phyloP scores from a whole-genome alignment of 306 rosid genomes.

The Purshia tridentata region DNA sequence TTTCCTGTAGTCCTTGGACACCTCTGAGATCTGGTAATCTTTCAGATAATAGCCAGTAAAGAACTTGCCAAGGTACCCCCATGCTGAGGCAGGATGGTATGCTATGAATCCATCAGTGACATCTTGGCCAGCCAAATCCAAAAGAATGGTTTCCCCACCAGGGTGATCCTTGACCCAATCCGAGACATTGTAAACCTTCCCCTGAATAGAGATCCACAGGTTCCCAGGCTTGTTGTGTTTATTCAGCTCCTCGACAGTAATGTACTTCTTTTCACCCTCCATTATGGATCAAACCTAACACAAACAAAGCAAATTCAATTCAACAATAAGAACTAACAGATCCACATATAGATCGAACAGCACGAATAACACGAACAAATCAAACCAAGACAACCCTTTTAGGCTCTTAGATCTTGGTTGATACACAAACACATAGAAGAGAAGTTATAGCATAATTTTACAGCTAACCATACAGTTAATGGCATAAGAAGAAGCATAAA shows the following conservation, averaged over 20 bases:
- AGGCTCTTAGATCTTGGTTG: constrained; percentile 16
- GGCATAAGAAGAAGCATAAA: background rate
- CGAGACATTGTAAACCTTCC: constrained; percentile 41
- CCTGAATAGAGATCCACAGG: constrained; percentile 47
- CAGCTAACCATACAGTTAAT: background rate
- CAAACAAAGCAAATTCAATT: constrained; percentile 2
- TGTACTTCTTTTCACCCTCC: constrained; percentile 36
- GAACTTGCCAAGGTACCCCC: constrained; percentile 38
- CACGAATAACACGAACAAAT: background rate
- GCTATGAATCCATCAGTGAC: constrained; percentile 81
- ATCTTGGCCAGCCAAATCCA: constrained; percentile 75
- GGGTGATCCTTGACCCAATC: constrained; percentile 57
- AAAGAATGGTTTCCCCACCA: constrained; percentile 60
- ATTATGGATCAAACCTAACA: constrained; percentile 7
- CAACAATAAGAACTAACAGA: constrained; percentile 3
- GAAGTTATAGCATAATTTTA: background rate
- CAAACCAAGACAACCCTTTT: background rate
- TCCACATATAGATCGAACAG: background rate
- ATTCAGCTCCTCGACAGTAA: constrained; percentile 35
- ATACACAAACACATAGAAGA: background rate
- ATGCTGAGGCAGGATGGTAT: constrained; percentile 58
- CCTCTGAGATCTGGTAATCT: constrained; percentile 57
- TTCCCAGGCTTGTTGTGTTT: constrained; percentile 39
- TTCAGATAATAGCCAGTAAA: constrained; percentile 47
- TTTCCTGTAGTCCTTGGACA: constrained; percentile 53